phyloP scores from a whole-genome alignment of 305 asterid genomes.

The Fraxinus albicans region DNA sequence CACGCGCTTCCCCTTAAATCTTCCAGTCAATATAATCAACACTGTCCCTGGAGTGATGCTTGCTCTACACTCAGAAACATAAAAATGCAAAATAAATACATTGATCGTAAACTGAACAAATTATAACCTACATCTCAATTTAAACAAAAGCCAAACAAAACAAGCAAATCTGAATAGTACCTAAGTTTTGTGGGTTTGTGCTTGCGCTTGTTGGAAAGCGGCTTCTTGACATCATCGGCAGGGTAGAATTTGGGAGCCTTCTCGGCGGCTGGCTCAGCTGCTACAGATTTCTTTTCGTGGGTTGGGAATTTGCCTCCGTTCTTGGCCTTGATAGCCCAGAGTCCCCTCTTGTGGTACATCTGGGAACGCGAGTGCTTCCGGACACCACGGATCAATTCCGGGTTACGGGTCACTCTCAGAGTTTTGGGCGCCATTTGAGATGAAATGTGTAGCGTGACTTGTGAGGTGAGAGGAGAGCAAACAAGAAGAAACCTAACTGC shows the following conservation, averaged over 20 bases:
- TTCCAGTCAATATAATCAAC: slow-evolving; percentile 63
- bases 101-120: background rate
- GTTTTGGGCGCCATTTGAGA: slow-evolving; percentile 30
- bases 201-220: slow-evolving; percentile 33
- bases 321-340: slow-evolving; percentile 41
- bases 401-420: slow-evolving; percentile 22
- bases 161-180: background rate
- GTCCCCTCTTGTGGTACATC: slow-evolving; percentile 40
- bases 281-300: slow-evolving; percentile 25
- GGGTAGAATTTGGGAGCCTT: slow-evolving; percentile 33
- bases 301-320: slow-evolving; percentile 32
- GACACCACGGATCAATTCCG: slow-evolving; percentile 28
- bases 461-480: background rate
- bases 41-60: slow-evolving; percentile 71
- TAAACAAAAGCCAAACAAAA: background rate
- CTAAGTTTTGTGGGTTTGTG: slow-evolving; percentile 36
- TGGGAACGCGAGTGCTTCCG: slow-evolving; percentile 31
- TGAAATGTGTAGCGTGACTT: background rate
- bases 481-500: no score
- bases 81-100: no score
- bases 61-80: slow-evolving; percentile 28
- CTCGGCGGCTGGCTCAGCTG: background rate
- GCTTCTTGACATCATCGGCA: slow-evolving; percentile 35
- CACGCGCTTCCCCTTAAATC: slow-evolving; percentile 73
- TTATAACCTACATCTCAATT: background rate